Evolutionary conservation across 2,329 filamentous ascomycete genomes (phyloP), one percentile per base, ranked within the genome.

Genomic region (Botrytis squamosa): DNA sequence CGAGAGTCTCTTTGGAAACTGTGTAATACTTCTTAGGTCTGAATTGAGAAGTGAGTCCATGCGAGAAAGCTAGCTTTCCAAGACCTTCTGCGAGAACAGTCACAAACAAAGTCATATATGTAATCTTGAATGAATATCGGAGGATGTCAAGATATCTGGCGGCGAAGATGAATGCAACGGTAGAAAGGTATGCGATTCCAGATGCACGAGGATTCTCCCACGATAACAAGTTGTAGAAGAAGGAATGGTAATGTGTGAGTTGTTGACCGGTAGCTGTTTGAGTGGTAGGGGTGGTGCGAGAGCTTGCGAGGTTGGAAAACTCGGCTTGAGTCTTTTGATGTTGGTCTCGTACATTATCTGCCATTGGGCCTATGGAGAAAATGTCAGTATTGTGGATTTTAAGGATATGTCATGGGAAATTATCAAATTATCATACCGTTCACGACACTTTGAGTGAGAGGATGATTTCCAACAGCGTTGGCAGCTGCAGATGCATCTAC

Each of bases 141-240:
- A 91, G 80, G 67, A 92, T 83, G 81, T 92, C 89, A 76, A 92
- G 85, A 82, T 91, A 92, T 81, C 89, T 86, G 80, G 86, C 85
- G 75, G 88, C 86, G 80, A 92, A 86, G 82, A 92, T 92, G 78
- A 88, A 80, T 65, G 86, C 79, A 74, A 92, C 84, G 75, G 88
- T 84, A 68, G 87, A 84, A 75, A 83, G 83, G 79, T 91, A 92
- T 77, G 90, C 89, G 80, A 92, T 89, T 72, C 84, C 88, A 42
- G 90, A 91, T 75, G 89, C 89, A 78, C 89, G 87, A 80, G 89
- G 89, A 81, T 91, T 90, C 80, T 90, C 86, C 89, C 90, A 92
- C 77, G 90, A 91, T 75, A 92, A 84, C 73, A 92, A 85, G 81
- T 91, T 89, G 69, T 87, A 88, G 83, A 92, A 92, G 83, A 92